A percentile compares a stretch with the other conserved stretches of the same genome.
Conservation (phyloP, 805 yeast genomes). For the Starmera pachycereana region DNA sequence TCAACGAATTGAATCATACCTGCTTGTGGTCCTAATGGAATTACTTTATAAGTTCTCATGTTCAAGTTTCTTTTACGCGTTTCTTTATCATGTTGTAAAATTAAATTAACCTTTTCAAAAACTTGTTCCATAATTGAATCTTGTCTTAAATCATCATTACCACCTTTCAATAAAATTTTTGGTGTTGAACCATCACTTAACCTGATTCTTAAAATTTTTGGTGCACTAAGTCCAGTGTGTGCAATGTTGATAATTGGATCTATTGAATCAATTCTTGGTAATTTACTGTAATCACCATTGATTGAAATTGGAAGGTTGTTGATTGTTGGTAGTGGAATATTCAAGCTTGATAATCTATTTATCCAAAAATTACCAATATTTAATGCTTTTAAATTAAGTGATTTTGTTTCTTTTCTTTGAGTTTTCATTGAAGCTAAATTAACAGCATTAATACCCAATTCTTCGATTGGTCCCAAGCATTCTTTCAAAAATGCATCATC, state of each 20-base stretch:
- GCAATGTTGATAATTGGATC: constrained; percentile 49
- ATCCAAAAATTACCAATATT: constrained; percentile 51
- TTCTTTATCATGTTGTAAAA: constrained; percentile 45
- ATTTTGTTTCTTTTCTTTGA: constrained; percentile 13
- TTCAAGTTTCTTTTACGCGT: constrained; percentile 47
- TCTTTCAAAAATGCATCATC: constrained; percentile 17
- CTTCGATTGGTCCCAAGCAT: constrained; percentile 34
- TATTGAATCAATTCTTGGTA: constrained; percentile 39
- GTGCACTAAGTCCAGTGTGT: constrained; percentile 74
- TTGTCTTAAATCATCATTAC: constrained; percentile 87
- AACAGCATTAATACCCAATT: constrained; percentile 40
- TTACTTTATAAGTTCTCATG: constrained; percentile 78
- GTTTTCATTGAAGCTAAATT: constrained; percentile 38
- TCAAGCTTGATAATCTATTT: constrained; percentile 28
- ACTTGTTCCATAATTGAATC: constrained; percentile 98
- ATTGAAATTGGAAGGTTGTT: constrained; percentile 32
- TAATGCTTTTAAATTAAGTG: constrained; percentile 22
- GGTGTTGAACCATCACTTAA: constrained; percentile 50
- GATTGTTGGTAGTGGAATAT: constrained; percentile 62
- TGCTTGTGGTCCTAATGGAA: constrained; percentile 78
- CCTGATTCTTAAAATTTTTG: constrained; percentile 57
- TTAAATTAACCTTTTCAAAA: constrained; percentile 70
- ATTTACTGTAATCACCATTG: constrained; percentile 31
- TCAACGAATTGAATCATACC: constrained; percentile 90
- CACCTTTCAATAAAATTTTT: constrained; percentile 65